Conservation (phyloP, 2,329 filamentous ascomycete species). For the Clarireedia hainanense region DNA sequence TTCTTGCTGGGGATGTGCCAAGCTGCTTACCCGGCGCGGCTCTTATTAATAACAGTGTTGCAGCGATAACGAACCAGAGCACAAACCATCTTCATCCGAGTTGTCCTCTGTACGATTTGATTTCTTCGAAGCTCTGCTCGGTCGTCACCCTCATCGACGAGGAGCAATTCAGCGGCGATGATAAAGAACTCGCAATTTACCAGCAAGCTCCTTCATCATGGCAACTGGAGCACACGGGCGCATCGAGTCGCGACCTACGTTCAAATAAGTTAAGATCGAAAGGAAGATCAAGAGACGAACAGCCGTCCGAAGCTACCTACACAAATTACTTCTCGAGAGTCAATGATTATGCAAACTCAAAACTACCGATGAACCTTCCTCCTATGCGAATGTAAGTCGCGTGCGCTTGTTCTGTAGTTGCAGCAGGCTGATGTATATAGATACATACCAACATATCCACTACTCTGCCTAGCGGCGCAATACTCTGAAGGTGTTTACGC, state of each 20-base stretch:
- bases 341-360: constrained; percentile 70
- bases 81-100: constrained; percentile 39
- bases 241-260: constrained; percentile 11
- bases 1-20: constrained; percentile 33
- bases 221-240: constrained; percentile 19
- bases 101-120: constrained; percentile 47
- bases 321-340: constrained; percentile 67
- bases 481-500: constrained; percentile 72
- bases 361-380: constrained; percentile 58
- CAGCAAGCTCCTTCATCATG: constrained; percentile 13
- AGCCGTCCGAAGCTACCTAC: constrained; percentile 34
- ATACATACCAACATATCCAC: constrained; percentile 66
- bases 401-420: background rate
- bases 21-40: constrained; percentile 28
- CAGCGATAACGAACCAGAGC: constrained; percentile 36
- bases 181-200: constrained; percentile 41
- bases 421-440: constrained; percentile 31
- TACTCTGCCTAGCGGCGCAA: constrained; percentile 70
- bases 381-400: constrained; percentile 52
- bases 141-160: constrained; percentile 67
- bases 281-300: constrained; percentile 30
- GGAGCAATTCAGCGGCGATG: constrained; percentile 45
- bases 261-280: constrained; percentile 26
- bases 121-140: constrained; percentile 55
- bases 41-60: constrained; percentile 37